Percentiles rank a stretch among this genome's conserved stretches.
Evolutionary conservation across 441 rosid genomes (phyloP).

Genomic region (Erodium moschatum): DNA sequence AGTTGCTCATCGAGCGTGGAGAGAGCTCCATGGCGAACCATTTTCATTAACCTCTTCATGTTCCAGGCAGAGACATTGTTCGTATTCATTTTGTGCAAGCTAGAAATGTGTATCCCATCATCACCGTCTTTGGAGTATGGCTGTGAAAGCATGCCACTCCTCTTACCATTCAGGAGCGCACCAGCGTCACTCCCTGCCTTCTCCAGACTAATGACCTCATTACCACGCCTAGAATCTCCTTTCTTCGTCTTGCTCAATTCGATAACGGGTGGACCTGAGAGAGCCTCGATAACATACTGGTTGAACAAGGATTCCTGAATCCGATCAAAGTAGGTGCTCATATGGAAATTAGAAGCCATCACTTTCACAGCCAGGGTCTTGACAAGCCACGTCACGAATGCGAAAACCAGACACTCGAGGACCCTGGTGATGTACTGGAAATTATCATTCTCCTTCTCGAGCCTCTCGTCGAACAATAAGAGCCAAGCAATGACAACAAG

Average conservation of each 20-base stretch:
- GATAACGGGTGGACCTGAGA: constrained; percentile 54
- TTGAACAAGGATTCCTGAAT: too few species aligned
- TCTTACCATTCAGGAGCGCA: constrained; percentile 25
- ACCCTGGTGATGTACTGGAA: too few species aligned
- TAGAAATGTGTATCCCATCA: constrained; percentile 36
- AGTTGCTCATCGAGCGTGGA: constrained; percentile 57
- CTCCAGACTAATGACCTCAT: too few species aligned
- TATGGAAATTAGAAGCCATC: too few species aligned
- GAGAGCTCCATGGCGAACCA: constrained; percentile 40
- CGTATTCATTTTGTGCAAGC: constrained; percentile 44
- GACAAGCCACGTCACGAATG: constrained; percentile 48
- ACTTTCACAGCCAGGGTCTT: constrained; percentile 31
- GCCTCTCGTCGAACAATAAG: constrained; percentile 37
- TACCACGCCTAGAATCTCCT: constrained; percentile 34
- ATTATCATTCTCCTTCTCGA: too few species aligned
- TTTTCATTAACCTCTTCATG: constrained; percentile 52
- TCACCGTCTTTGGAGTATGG: constrained; percentile 29
- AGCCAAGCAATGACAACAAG: constrained; percentile 60
- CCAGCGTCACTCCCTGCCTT: constrained; percentile 27
- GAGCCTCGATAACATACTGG: constrained; percentile 31
- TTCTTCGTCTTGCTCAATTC: constrained; percentile 36
- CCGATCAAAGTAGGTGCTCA: too few species aligned
- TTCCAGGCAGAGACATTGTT: constrained; percentile 64
- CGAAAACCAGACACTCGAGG: constrained; percentile 38
- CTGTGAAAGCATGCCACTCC: constrained; percentile 32